Conservation (phyloP, 2,329 filamentous ascomycete species). For the Alternaria arbusti region DNA sequence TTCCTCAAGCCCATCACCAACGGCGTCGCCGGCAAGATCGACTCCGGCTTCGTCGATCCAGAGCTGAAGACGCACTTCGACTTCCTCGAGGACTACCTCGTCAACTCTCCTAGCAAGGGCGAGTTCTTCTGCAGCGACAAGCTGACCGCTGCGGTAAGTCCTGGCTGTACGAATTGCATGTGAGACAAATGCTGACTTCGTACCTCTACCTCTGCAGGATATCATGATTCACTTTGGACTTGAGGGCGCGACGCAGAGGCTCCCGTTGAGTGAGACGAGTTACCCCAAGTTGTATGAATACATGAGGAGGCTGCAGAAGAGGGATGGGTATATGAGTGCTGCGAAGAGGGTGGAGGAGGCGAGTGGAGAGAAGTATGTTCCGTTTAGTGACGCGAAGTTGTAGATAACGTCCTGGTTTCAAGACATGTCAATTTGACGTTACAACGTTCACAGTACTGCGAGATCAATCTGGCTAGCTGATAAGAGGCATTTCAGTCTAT, state of each 20-base stretch:
- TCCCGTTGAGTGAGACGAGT: constrained; percentile 49
- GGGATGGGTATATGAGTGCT: constrained; percentile 55
- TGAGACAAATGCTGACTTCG: not conserved
- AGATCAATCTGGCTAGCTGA: not conserved
- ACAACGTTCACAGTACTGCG: no score
- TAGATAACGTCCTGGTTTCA: not conserved
- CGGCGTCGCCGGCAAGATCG: constrained; percentile 59
- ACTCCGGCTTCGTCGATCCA: constrained; percentile 53
- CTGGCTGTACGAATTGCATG: not conserved
- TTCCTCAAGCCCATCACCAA: constrained; percentile 70
- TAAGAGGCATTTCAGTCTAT: not conserved
- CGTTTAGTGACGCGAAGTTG: constrained; percentile 36
- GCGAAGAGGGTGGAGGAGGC: constrained; percentile 58
- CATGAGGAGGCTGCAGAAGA: constrained; percentile 52
- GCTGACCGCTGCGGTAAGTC: constrained; percentile 52
- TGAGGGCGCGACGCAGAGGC: constrained; percentile 50
- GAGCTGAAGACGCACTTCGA: constrained; percentile 57
- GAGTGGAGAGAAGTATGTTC: constrained; percentile 45
- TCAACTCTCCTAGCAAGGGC: constrained; percentile 55
- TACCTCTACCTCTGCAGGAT: constrained; percentile 37
- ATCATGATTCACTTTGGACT: constrained; percentile 61
- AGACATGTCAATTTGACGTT: no score
- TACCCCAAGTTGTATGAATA: constrained; percentile 58
- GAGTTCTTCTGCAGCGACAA: constrained; percentile 58
- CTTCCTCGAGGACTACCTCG: constrained; percentile 60